These are phyloP conservation scores for Backusella liffmaniae DNA, from an alignment of 192 early-diverging fungal species.

Conservation along the genomic window DNA sequence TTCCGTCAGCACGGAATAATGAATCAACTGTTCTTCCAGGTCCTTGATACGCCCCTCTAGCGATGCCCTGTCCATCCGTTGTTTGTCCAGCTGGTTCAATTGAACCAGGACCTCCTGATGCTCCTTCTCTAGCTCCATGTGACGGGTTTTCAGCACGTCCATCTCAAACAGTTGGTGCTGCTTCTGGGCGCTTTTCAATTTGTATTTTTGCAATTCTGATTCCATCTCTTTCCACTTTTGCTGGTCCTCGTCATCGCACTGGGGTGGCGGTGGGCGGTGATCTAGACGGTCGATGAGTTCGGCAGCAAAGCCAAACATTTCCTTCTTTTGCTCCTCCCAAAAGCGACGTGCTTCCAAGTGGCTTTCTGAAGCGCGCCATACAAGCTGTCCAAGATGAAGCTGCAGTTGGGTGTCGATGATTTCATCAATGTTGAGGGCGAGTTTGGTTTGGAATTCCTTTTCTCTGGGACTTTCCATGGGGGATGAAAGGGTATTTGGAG, in stretches of 20 bases:
- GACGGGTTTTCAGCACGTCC: neutral
- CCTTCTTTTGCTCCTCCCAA: conserved; percentile 19
- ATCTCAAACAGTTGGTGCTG: conserved; percentile 6
- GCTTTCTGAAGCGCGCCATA: conserved; percentile 16
- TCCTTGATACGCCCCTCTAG: neutral
- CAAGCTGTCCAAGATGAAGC: conserved; percentile 3
- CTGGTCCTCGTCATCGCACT: neutral
- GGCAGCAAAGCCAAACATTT: conserved; percentile 8
- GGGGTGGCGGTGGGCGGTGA: neutral
- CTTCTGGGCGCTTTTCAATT: neutral
- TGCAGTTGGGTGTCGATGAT: conserved; percentile 18
- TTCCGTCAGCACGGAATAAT: neutral
- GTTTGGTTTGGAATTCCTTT: neutral
- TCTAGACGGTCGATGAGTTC: neutral
- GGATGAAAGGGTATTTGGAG: neutral
- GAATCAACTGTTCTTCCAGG: neutral
- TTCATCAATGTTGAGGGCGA: conserved; percentile 12
- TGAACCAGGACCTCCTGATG: neutral
- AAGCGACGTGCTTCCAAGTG: conserved; percentile 21
- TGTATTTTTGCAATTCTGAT: neutral
- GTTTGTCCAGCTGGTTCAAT: neutral
- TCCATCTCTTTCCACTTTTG: neutral
- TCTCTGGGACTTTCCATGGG: neutral
- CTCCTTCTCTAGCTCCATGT: conserved; percentile 6
- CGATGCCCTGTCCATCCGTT: neutral